Conservation (phyloP, 192 early-diverging fungal species). For the Coemansia javaensis region DNA sequence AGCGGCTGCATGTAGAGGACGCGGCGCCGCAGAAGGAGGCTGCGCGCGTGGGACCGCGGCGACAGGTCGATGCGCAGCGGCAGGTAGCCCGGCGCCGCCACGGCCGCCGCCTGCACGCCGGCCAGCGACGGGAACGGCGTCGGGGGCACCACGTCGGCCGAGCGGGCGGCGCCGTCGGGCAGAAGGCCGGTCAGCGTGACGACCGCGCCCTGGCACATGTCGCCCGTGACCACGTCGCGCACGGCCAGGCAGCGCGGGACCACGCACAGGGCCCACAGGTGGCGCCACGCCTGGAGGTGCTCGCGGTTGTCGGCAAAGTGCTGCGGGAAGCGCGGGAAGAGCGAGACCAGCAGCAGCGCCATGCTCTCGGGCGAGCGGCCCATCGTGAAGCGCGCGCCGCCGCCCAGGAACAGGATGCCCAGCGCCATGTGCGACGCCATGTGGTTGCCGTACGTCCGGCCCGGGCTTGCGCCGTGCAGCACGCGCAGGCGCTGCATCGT, state of each 20-base stretch:
- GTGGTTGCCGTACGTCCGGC: conserved; percentile 40
- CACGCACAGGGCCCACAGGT: conserved; percentile 43
- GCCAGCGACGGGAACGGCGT: conserved; percentile 15
- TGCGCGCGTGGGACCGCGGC: background rate
- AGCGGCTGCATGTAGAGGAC: conserved; percentile 35
- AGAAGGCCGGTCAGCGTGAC: background rate
- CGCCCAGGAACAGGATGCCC: conserved; percentile 39
- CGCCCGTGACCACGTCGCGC: conserved; percentile 22
- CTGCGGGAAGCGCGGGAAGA: conserved; percentile 44
- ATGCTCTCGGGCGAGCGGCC: conserved; percentile 24
- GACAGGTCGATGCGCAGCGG: conserved; percentile 15
- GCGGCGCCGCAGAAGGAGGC: background rate
- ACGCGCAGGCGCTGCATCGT: conserved; percentile 56
- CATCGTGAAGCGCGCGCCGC: conserved; percentile 40
- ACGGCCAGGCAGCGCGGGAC: conserved; percentile 37
- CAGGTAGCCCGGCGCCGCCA: conserved; percentile 29
- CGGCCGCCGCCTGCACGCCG: background rate
- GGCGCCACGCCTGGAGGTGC: conserved; percentile 50
- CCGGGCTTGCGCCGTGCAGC: conserved; percentile 41
- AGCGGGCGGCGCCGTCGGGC: background rate
- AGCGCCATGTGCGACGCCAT: conserved; percentile 47
- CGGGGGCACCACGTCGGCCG: conserved; percentile 2
- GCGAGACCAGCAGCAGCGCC: conserved; percentile 29
- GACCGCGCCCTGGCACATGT: conserved; percentile 21
- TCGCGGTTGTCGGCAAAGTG: conserved; percentile 30